Percentiles rank a stretch among this genome's conserved stretches.
phyloP scores from a whole-genome alignment of 768 basidiomycete species.

The Russula foetens region DNA sequence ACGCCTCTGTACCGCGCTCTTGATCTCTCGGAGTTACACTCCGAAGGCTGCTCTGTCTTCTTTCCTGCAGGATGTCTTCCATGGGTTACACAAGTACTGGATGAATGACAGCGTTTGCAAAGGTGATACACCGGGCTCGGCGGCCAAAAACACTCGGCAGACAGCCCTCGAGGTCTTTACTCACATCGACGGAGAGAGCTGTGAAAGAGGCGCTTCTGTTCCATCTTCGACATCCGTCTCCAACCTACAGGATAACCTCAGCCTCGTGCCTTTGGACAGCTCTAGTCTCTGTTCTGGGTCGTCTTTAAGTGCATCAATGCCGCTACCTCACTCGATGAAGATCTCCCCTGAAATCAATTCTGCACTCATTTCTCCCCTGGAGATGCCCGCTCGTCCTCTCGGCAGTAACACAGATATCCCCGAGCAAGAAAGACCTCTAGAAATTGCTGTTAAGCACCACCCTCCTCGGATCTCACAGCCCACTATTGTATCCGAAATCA shows the following conservation, averaged over 20 bases:
- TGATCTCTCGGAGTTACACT: constrained; percentile 2
- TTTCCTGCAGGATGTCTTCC: constrained; percentile 10
- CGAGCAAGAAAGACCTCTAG: background rate
- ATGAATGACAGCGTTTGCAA: constrained; percentile 2
- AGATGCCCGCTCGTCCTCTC: background rate
- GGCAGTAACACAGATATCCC: background rate
- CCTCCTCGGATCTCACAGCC: background rate
- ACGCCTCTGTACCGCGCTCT: constrained; percentile 6
- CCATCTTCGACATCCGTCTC: background rate
- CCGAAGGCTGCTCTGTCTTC: constrained; percentile 4
- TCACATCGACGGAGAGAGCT: background rate
- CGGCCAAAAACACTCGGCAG: background rate
- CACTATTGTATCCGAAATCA: background rate
- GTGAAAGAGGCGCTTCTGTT: background rate
- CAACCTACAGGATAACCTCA: background rate
- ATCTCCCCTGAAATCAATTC: background rate
- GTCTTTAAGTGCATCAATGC: background rate
- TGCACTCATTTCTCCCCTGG: background rate
- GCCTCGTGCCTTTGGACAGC: background rate
- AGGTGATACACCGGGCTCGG: background rate
- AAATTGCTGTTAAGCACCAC: background rate
- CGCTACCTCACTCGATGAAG: background rate
- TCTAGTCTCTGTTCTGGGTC: background rate
- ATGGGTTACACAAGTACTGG: constrained; percentile 8
- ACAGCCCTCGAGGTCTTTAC: background rate